Conservation (phyloP, 352 stramenopile genomes). For the Pythium rhizo-oryzae region DNA sequence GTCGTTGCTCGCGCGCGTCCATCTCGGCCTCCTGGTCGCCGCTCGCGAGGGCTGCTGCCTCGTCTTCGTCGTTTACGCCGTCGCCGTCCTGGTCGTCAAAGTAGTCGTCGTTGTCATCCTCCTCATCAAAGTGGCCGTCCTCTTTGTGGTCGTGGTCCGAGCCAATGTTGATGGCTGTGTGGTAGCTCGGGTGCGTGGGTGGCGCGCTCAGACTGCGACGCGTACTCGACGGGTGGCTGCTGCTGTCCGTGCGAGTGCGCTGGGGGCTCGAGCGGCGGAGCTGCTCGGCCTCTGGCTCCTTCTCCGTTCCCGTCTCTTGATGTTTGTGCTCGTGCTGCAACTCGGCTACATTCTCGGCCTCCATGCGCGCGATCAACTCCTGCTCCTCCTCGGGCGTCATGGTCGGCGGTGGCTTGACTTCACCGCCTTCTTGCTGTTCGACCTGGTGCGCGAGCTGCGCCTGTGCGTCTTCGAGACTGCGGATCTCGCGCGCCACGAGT, state of each 20-base stretch:
- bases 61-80: slow-evolving; percentile 36
- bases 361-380: not conserved
- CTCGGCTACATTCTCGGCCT: not conserved
- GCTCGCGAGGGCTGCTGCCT: slow-evolving; percentile 21
- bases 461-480: slow-evolving; percentile 64
- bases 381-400: slow-evolving; percentile 22
- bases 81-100: not conserved
- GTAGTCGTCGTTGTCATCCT: not conserved
- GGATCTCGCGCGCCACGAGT: slow-evolving; percentile 58
- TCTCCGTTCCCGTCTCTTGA: not conserved
- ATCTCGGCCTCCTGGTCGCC: slow-evolving; percentile 51
- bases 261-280: not conserved
- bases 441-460: slow-evolving; percentile 47
- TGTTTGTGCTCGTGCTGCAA: not conserved
- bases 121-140: slow-evolving; percentile 9
- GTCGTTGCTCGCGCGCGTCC: slow-evolving; percentile 45
- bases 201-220: not conserved
- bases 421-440: slow-evolving; percentile 32
- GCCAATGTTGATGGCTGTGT: slow-evolving; percentile 14
- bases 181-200: not conserved
- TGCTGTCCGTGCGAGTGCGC: not conserved
- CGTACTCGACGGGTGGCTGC: not conserved
- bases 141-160: slow-evolving; percentile 7
- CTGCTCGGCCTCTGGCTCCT: not conserved
- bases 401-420: slow-evolving; percentile 16